phyloP scores from a whole-genome alignment of 768 basidiomycete species.

The Kwoniella dendrophila region DNA sequence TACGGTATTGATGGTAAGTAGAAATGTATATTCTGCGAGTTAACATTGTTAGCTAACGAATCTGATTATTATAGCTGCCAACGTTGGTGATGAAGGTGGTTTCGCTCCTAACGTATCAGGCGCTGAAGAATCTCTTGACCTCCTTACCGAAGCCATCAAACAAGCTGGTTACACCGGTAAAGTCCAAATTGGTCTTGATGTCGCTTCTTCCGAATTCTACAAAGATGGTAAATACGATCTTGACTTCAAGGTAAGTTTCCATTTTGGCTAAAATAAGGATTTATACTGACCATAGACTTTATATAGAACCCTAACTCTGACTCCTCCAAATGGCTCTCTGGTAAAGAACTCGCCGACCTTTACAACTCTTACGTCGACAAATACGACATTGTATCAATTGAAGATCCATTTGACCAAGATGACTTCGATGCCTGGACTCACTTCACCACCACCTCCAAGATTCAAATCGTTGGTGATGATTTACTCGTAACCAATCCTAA shows the following conservation, averaged over 20 bases:
- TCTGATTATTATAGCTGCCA: constrained; percentile 68
- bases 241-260: constrained; percentile 60
- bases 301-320: constrained; percentile 99
- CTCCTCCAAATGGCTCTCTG: constrained; percentile 92
- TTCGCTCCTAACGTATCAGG: constrained; percentile 98
- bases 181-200: constrained; percentile 97
- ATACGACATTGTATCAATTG: constrained; percentile 74
- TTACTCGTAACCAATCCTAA: constrained; percentile 96
- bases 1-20: constrained; percentile 94
- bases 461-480: constrained; percentile 67
- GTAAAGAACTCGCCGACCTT: constrained; percentile 85
- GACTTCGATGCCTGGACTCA: constrained; percentile 98
- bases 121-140: constrained; percentile 95
- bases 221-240: constrained; percentile 99
- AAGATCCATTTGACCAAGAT: constrained; percentile 98
- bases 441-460: constrained; percentile 65
- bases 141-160: constrained; percentile 92
- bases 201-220: constrained; percentile 99
- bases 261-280: not conserved
- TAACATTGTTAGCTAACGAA: not conserved
- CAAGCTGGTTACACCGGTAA: constrained; percentile 98
- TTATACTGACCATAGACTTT: not conserved
- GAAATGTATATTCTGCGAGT: not conserved
- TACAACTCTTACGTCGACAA: constrained; percentile 84
- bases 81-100: constrained; percentile 99